A percentile compares a stretch with the other conserved stretches of the same genome.
Evolutionary conservation across 371 early-diverging fungal species (phyloP).

Genomic region (Lichtheimia ramosa): DNA sequence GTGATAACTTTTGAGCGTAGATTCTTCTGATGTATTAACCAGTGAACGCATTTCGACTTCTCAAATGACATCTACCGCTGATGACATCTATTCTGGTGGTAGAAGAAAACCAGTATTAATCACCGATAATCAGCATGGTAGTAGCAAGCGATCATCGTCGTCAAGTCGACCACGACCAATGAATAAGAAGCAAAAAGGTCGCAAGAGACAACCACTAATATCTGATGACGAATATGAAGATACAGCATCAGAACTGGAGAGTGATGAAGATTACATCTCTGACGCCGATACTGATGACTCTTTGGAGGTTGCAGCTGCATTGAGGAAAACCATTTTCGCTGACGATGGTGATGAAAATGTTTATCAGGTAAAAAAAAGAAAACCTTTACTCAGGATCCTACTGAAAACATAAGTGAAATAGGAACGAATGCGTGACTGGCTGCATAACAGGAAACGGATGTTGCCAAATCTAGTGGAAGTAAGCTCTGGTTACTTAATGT

Average conservation of each 20-base stretch:
- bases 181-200: too few species aligned
- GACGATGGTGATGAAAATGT: conserved; percentile 67
- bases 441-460: conserved; percentile 44
- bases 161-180: too few species aligned
- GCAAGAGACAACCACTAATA: conserved; percentile 20
- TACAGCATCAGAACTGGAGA: conserved; percentile 1
- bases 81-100: too few species aligned
- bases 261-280: conserved; percentile 10
- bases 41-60: too few species aligned
- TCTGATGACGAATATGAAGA: conserved; percentile 26
- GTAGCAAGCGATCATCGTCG: too few species aligned
- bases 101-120: too few species aligned
- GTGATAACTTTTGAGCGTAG: too few species aligned
- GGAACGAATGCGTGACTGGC: conserved; percentile 60
- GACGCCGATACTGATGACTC: conserved; percentile 11
- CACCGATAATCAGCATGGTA: too few species aligned
- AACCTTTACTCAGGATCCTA: not conserved
- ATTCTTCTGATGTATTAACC: too few species aligned
- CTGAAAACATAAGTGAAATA: not conserved
- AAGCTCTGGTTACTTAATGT: not conserved
- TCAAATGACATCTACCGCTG: too few species aligned
- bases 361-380: conserved; percentile 36
- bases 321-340: conserved; percentile 23
- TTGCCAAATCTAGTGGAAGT: conserved; percentile 38
- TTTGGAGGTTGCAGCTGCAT: conserved; percentile 6